Percentiles rank a stretch among this genome's conserved stretches.
Conservation (phyloP, 2,329 filamentous ascomycete species). For the Xylariaceae sp. region DNA sequence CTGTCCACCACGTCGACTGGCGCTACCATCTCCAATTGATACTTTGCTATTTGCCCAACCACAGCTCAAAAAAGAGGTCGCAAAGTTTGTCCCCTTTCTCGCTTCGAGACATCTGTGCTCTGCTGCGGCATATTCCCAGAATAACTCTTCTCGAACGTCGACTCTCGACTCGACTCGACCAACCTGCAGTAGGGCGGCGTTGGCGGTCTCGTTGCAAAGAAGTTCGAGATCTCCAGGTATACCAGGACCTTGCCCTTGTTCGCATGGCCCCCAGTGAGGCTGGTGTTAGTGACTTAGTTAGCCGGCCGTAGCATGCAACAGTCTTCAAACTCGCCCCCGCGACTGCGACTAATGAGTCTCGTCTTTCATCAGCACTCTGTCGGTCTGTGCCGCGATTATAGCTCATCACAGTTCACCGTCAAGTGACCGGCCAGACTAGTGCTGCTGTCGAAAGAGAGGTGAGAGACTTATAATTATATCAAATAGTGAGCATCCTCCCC, state of each 20-base stretch:
- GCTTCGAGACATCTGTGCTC: no score
- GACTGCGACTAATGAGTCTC: conserved; percentile 7
- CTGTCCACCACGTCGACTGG: conserved; percentile 31
- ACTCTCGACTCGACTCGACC: conserved; percentile 23
- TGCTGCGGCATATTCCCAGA: no score
- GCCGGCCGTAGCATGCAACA: no score
- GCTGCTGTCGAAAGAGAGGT: conserved; percentile 16
- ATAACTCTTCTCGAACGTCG: conserved; percentile 22
- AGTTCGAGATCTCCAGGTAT: conserved; percentile 9
- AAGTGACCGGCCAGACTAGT: neutral
- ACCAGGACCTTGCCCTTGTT: conserved; percentile 12
- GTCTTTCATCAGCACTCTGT: conserved; percentile 9
- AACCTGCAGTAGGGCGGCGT: conserved; percentile 14
- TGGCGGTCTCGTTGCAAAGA: conserved; percentile 13
- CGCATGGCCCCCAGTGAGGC: conserved; percentile 15
- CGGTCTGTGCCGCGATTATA: no score
- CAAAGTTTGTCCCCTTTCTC: no score
- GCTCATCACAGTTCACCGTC: no score
- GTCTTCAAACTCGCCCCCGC: conserved; percentile 27
- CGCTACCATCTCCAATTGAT: no score
- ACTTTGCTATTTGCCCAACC: no score
- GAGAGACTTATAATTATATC: conserved; percentile 44
- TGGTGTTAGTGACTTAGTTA: no score
- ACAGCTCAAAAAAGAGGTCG: no score
- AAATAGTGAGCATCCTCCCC: conserved; percentile 29